These are phyloP conservation scores for Pythium sukuiense DNA, from an alignment of 352 stramenopile genomes.

Conservation along the genomic window DNA sequence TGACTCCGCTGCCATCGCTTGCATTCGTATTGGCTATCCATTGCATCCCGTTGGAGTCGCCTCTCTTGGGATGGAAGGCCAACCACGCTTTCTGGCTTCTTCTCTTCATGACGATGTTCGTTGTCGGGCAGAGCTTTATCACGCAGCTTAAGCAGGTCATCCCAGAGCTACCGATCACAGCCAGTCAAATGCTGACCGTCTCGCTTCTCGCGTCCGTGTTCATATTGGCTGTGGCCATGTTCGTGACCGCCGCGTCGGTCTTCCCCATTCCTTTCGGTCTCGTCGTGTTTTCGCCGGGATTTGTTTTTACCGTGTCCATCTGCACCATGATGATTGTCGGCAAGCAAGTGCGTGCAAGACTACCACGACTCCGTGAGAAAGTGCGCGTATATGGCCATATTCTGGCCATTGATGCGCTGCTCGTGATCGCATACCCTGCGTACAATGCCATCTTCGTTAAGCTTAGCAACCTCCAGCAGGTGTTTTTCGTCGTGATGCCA, in stretches of 20 bases:
- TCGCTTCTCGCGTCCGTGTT: constrained; percentile 12
- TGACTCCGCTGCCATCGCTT: constrained; percentile 25
- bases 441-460: constrained; percentile 29
- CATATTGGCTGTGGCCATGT: neutral
- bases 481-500: constrained; percentile 24
- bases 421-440: constrained; percentile 21
- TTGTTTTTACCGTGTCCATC: constrained; percentile 6
- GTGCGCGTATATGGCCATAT: constrained; percentile 16
- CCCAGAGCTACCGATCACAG: constrained; percentile 21
- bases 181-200: constrained; percentile 10
- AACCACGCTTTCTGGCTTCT: constrained; percentile 21
- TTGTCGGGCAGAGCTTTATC: constrained; percentile 23
- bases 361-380: constrained; percentile 5
- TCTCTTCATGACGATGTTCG: constrained; percentile 8
- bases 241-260: constrained; percentile 11
- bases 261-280: constrained; percentile 28
- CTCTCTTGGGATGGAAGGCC: constrained; percentile 3
- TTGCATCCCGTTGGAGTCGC: constrained; percentile 18
- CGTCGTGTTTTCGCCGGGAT: constrained; percentile 20
- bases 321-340: constrained; percentile 21
- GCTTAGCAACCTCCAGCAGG: constrained; percentile 20
- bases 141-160: constrained; percentile 27
- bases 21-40: constrained; percentile 22
- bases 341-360: neutral
- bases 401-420: constrained; percentile 13